Evolutionary conservation across 2,329 filamentous ascomycete genomes (phyloP), one percentile per base, ranked within the genome.

Genomic region (Neonectria ditissima): DNA sequence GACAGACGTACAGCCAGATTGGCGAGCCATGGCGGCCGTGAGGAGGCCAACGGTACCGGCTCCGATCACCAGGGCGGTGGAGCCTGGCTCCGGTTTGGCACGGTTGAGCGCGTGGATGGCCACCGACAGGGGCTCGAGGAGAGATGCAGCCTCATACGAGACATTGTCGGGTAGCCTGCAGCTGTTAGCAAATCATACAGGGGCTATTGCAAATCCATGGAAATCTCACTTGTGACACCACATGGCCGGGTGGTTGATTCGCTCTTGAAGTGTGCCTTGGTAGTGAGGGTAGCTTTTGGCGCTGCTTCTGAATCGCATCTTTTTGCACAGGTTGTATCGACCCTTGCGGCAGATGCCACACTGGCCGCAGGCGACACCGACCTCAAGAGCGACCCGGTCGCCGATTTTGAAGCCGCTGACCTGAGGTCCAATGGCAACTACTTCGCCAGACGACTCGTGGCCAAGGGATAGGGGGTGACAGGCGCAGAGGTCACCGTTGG

Each of bases 401-500:
- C 87, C 87, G 54, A 87, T 70, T 52, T 74, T 79, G 75, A 87
- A 86, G 63, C 84, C 84, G 37, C 73, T 77, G 50, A 87, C 83
- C 61, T 83, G 80, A 8, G 84, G 79, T 0, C 87, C 87, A 58
- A 89, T 79, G 54, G 81, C 83, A 34, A 86, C 83, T 48, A 89
- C 83, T n/a, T 84, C 82, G 5, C 86, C 87, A 0, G 86, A 87
- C 57, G 86, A 87, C 75, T 89, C 86, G 69, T 89, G 86, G n/a
- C 87, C 87, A 3, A 91, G 83, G 5, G 87, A 89, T 32, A 92
- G 79, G 28, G 90, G 89, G 65, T 86, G 83, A 67, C 87, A 89
- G 50, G 87, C 88, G 70, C 89, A 89, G 54, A 92, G 83, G 76
- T 91, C 89, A 48, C 89, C 89, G 73, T 92, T 92, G 77, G 88